Evolutionary conservation across 1,139 yeast genomes (phyloP).

Genomic region (Candida gigantensis): DNA sequence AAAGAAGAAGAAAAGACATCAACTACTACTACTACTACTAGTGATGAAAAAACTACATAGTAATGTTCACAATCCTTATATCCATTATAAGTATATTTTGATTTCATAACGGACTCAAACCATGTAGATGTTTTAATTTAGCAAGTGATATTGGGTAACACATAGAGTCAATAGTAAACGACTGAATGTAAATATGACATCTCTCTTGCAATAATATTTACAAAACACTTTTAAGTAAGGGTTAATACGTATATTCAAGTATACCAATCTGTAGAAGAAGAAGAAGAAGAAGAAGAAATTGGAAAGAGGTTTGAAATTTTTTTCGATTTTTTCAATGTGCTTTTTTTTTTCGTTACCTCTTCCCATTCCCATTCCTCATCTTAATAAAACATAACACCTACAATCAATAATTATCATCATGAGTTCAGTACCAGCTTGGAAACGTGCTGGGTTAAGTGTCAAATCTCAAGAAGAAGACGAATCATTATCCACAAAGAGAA

Average conservation of each 20-base stretch:
- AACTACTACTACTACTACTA: too few species aligned
- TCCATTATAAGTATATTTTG: slow-evolving; percentile 37
- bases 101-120: slow-evolving; percentile 55
- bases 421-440: slow-evolving; percentile 80
- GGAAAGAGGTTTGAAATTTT: slow-evolving; percentile 1
- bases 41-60: background rate
- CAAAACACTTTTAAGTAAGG: too few species aligned
- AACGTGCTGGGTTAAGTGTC: slow-evolving; percentile 72
- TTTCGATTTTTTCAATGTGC: background rate
- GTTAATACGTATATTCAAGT: too few species aligned
- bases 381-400: background rate
- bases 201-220: slow-evolving; percentile 4
- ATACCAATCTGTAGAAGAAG: too few species aligned
- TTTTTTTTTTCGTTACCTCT: slow-evolving; percentile 1
- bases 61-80: slow-evolving; percentile 56
- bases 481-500: slow-evolving; percentile 35
- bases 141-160: slow-evolving; percentile 13
- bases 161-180: background rate
- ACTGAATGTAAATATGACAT: slow-evolving; percentile 1
- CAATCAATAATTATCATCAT: too few species aligned
- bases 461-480: slow-evolving; percentile 46
- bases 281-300: slow-evolving; percentile 1
- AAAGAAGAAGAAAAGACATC: slow-evolving; percentile 1
- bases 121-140: slow-evolving; percentile 48
- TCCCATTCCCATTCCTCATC: background rate